Evolutionary conservation across 805 yeast species (phyloP).

Genomic region (Debaryomyces prosopidis): DNA sequence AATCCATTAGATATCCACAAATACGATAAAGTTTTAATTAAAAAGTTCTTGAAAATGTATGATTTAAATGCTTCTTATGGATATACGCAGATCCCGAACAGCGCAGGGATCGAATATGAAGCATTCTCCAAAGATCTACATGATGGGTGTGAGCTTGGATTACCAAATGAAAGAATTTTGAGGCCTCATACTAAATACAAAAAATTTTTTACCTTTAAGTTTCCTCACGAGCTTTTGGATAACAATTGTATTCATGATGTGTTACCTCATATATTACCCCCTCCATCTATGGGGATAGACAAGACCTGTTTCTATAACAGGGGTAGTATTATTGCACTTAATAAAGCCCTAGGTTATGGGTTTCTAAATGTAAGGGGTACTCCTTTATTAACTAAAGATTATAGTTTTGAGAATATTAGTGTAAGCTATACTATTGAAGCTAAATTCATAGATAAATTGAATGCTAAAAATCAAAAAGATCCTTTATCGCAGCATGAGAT

Average conservation of each 20-base stretch:
- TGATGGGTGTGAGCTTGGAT: conserved; percentile 52
- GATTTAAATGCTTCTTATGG: conserved; percentile 60
- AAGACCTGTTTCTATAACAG: conserved; percentile 34
- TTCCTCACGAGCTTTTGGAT: conserved; percentile 56
- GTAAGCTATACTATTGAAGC: conserved; percentile 55
- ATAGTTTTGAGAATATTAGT: conserved; percentile 43
- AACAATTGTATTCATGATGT: conserved; percentile 49
- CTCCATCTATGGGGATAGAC: conserved; percentile 45
- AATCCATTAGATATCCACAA: conserved; percentile 13
- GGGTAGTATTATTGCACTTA: conserved; percentile 34
- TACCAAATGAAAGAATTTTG: conserved; percentile 49
- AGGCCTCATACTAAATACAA: conserved; percentile 52
- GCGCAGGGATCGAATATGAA: conserved; percentile 49
- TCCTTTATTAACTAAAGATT: conserved; percentile 53
- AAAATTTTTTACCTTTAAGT: conserved; percentile 58
- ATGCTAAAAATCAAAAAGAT: conserved; percentile 28
- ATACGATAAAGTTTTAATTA: conserved; percentile 35
- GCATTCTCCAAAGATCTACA: conserved; percentile 42
- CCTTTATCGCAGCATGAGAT: conserved; percentile 36
- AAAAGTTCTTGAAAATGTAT: conserved; percentile 59
- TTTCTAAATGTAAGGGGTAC: conserved; percentile 49
- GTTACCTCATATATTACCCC: conserved; percentile 40
- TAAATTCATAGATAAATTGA: conserved; percentile 49
- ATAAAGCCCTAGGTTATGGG: conserved; percentile 55
- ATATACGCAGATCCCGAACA: conserved; percentile 48